A percentile compares a stretch with the other conserved stretches of the same genome.
Conservation (phyloP, 2,329 filamentous ascomycete species). For the Diplocarpon rosae region DNA sequence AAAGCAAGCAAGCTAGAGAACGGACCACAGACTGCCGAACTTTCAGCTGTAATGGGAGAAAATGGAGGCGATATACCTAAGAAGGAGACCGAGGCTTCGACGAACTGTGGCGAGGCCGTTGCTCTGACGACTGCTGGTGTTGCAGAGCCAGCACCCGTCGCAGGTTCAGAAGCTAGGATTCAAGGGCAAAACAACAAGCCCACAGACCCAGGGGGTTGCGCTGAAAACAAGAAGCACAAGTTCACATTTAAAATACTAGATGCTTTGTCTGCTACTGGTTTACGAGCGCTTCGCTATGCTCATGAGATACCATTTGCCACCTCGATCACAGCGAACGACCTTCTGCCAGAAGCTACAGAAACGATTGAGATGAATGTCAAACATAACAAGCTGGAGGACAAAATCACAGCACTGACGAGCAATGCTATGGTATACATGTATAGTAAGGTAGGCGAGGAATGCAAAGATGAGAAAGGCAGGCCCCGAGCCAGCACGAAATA, state of each 20-base stretch:
- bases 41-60: not conserved
- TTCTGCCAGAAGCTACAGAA: conserved; percentile 64
- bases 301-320: conserved; percentile 81
- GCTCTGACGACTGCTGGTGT: not conserved
- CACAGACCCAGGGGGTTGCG: not conserved
- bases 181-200: not conserved
- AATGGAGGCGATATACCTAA: not conserved
- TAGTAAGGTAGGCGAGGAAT: conserved; percentile 42
- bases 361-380: conserved; percentile 76
- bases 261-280: conserved; percentile 84
- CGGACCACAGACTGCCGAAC: conserved; percentile 1
- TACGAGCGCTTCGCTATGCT: conserved; percentile 83
- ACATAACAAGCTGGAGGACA: conserved; percentile 65
- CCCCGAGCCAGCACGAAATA: conserved; percentile 48
- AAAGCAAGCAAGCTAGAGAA: conserved; percentile 27
- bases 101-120: not conserved
- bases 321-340: conserved; percentile 78
- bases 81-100: not conserved
- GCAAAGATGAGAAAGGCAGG: conserved; percentile 23
- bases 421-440: conserved; percentile 95
- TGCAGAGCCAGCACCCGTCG: not conserved
- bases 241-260: conserved; percentile 72
- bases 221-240: not conserved
- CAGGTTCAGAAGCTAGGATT: not conserved
- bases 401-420: conserved; percentile 62